Conservation (phyloP, 2,329 filamentous ascomycete genomes). For the Xylariaceae sp. region DNA sequence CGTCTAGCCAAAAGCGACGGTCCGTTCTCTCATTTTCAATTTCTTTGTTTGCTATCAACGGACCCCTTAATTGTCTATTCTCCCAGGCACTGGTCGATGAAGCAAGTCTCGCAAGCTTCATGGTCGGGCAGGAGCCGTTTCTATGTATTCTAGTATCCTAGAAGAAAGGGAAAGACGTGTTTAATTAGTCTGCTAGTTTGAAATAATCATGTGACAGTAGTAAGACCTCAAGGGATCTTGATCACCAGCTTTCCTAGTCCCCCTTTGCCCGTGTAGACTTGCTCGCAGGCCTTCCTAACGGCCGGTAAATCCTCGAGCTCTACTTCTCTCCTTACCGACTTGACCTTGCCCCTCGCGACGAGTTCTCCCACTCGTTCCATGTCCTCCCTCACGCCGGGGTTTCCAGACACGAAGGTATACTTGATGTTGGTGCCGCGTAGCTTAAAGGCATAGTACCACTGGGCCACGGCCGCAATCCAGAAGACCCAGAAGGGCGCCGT, state of each 20-base stretch:
- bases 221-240: constrained; percentile 37
- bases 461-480: constrained; percentile 10
- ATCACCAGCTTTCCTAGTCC: constrained; percentile 52
- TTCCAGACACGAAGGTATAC: constrained; percentile 53
- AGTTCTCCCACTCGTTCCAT: constrained; percentile 49
- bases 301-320: constrained; percentile 50
- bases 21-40: neutral
- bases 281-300: constrained; percentile 48
- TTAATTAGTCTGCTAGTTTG: neutral
- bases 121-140: neutral
- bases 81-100: neutral
- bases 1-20: neutral
- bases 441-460: constrained; percentile 48
- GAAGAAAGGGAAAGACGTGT: constrained; percentile 3
- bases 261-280: constrained; percentile 49
- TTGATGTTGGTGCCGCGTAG: constrained; percentile 52
- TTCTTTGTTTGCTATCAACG: neutral
- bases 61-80: constrained; percentile 2
- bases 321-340: constrained; percentile 48
- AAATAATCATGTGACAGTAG: neutral
- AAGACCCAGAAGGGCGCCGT: constrained; percentile 47
- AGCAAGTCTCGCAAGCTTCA: neutral
- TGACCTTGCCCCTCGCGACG: constrained; percentile 51
- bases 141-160: constrained; percentile 10
- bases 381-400: constrained; percentile 48